These are phyloP conservation scores for Phytophthora pluvialis DNA, from an alignment of 352 stramenopile species.

Conservation along the genomic window DNA sequence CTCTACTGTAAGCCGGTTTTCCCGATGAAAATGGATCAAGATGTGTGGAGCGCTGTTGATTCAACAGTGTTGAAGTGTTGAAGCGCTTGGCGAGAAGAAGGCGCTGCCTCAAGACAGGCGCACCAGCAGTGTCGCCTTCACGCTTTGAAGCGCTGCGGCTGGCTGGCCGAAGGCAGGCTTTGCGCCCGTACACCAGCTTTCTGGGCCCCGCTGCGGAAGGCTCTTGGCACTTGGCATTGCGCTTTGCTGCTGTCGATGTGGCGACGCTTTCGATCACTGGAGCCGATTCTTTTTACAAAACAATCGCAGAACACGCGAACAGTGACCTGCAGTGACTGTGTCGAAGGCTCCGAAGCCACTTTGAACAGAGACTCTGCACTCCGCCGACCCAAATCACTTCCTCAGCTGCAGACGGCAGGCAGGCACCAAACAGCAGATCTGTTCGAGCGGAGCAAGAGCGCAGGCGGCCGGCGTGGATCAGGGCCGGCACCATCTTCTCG, in stretches of 20 bases:
- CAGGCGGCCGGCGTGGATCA: conserved; percentile 19
- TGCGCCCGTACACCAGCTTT: background rate
- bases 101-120: background rate
- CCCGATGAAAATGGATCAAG: conserved; percentile 22
- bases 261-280: conserved; percentile 34
- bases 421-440: background rate
- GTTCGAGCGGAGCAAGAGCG: conserved; percentile 20
- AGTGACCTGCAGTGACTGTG: conserved; percentile 2
- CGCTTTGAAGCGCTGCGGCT: conserved; percentile 9
- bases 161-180: conserved; percentile 24
- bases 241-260: conserved; percentile 13
- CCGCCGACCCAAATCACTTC: conserved; percentile 35
- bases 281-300: conserved; percentile 29
- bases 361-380: conserved; percentile 11
- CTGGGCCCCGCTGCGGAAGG: conserved; percentile 10
- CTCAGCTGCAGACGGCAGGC: conserved; percentile 28
- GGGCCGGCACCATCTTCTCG: conserved; percentile 25
- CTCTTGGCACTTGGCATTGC: background rate
- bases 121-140: background rate
- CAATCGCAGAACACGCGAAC: conserved; percentile 33
- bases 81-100: conserved; percentile 5
- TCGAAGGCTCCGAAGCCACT: conserved; percentile 18
- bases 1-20: conserved; percentile 13
- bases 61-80: background rate
- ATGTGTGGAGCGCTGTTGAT: conserved; percentile 12